Conservation (phyloP, 495 filamentous ascomycete genomes). For the Hypoxylon lenormandii region DNA sequence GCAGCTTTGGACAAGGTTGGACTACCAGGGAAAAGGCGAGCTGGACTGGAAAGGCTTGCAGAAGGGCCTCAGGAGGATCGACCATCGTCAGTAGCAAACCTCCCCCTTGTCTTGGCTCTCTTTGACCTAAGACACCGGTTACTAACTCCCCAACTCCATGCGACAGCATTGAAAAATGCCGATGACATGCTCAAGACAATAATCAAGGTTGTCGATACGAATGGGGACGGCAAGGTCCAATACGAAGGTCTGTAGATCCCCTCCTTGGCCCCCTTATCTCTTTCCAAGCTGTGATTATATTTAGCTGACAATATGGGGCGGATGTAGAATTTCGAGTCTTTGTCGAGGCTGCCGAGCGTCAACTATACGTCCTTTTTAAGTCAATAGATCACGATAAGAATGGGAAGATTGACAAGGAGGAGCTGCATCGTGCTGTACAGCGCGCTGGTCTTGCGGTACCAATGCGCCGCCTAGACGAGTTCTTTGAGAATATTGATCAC, state of each 20-base stretch:
- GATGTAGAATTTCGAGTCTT: conserved; percentile 84
- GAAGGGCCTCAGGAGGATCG: conserved; percentile 84
- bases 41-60: conserved; percentile 85
- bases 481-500: conserved; percentile 89
- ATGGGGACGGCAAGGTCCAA: conserved; percentile 87
- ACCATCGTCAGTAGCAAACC: conserved; percentile 79
- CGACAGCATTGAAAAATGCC: conserved; percentile 89
- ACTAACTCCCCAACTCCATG: conserved; percentile 40
- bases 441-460: conserved; percentile 83
- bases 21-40: conserved; percentile 77
- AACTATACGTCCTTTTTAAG: conserved; percentile 83
- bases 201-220: conserved; percentile 82
- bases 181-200: conserved; percentile 85
- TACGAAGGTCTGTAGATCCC: conserved; percentile 73
- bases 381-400: conserved; percentile 88
- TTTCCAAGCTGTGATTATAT: not conserved
- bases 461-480: conserved; percentile 78
- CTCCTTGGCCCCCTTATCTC: not conserved
- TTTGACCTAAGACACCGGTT: conserved; percentile 7
- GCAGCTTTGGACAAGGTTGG: conserved; percentile 82
- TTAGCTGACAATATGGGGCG: conserved; percentile 11
- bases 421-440: conserved; percentile 81
- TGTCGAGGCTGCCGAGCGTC: conserved; percentile 84
- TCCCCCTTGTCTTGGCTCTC: conserved; percentile 19
- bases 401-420: conserved; percentile 86